phyloP scores from a whole-genome alignment of 768 basidiomycete species.

The Paxillus rubicundulus region DNA sequence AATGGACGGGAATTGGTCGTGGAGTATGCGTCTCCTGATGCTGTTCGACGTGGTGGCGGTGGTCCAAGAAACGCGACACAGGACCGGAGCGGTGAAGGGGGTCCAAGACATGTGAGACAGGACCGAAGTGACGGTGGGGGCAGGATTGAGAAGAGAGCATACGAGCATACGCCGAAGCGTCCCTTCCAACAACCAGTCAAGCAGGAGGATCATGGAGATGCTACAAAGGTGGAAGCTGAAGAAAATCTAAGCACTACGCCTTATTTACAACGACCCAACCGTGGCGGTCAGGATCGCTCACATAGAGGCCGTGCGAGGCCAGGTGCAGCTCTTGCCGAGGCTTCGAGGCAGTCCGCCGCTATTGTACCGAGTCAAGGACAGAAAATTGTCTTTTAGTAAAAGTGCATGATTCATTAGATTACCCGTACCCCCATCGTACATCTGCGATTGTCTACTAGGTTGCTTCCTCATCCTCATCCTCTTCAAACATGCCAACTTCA shows the following conservation, averaged over 20 bases:
- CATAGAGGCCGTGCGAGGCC: slow-evolving; percentile 55
- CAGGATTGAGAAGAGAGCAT: slow-evolving; percentile 5
- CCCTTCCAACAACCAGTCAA: slow-evolving; percentile 2
- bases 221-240: background rate
- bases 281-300: slow-evolving; percentile 9
- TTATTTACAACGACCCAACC: slow-evolving; percentile 9
- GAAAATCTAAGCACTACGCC: background rate
- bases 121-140: slow-evolving; percentile 15
- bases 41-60: slow-evolving; percentile 75
- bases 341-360: slow-evolving; percentile 71
- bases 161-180: slow-evolving; percentile 2
- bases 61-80: slow-evolving; percentile 21
- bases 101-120: slow-evolving; percentile 20
- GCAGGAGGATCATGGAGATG: slow-evolving; percentile 6
- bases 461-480: slow-evolving; percentile 39
- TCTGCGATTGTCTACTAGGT: slow-evolving; percentile 1
- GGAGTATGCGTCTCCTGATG: slow-evolving; percentile 87
- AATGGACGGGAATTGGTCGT: slow-evolving; percentile 83
- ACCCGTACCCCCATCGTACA: background rate
- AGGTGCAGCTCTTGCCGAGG: slow-evolving; percentile 76
- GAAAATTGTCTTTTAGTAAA: slow-evolving; percentile 64
- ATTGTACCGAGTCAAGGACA: slow-evolving; percentile 65
- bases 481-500: slow-evolving; percentile 79
- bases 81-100: slow-evolving; percentile 37
- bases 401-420: background rate